These are phyloP conservation scores for Cladosporium sp. DNA, from an alignment of 2,329 filamentous ascomycete genomes.

Conservation along the genomic window DNA sequence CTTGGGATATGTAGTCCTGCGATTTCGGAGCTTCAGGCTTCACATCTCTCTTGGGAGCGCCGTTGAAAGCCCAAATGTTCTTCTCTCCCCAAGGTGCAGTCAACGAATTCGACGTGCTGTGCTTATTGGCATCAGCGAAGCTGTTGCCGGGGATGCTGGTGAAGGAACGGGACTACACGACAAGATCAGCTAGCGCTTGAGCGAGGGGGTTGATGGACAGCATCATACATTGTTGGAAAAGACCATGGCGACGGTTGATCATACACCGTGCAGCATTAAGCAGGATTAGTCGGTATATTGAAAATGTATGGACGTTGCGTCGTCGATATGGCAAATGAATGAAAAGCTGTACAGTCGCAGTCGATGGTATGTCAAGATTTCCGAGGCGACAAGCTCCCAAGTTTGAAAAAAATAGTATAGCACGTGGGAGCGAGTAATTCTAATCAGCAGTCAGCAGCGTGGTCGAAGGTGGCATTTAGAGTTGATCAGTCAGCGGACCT, in stretches of 20 bases:
- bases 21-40: conserved; percentile 21
- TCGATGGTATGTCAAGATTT: background rate
- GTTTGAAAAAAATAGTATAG: background rate
- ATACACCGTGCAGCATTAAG: conserved; percentile 27
- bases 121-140: conserved; percentile 3
- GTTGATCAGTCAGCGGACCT: conserved; percentile 6
- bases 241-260: conserved; percentile 20
- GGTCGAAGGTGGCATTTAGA: background rate
- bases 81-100: background rate
- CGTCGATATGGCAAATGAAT: conserved; percentile 17
- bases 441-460: conserved; percentile 4
- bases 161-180: conserved; percentile 25
- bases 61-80: conserved; percentile 23
- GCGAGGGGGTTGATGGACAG: background rate
- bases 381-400: background rate
- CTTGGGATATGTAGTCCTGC: background rate
- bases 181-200: background rate
- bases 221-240: conserved; percentile 19
- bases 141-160: conserved; percentile 9
- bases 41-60: conserved; percentile 18
- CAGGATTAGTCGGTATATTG: conserved; percentile 24
- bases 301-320: conserved; percentile 21
- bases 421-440: background rate
- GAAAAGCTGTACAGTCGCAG: conserved; percentile 8
- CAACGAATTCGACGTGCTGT: background rate